Base-by-base conservation (phyloP, 2,329 filamentous ascomycete species). In the Calonectria hongkongensis region DNA sequence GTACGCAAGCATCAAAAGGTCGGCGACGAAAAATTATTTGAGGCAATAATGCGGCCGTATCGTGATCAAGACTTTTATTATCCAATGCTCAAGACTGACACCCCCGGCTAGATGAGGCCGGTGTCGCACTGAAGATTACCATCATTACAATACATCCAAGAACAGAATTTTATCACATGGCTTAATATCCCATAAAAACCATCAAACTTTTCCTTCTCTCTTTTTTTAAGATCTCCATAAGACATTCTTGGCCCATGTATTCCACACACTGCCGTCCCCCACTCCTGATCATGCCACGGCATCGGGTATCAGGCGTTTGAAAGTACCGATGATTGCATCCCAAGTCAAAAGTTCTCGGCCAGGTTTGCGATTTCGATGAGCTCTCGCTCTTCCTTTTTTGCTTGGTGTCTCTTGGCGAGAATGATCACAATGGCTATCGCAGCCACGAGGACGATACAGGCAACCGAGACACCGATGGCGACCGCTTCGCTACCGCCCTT, bases 281-380 rank as follows among this genome's bases (percentile, higher is more conserved):
- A 18, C 6, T 4, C 21, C 13, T 15, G 21, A 8, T 60, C 15
- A 18, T 60, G 21, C 2, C 13, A 3, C 6, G 13, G 36, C 25
- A 15, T 28, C 21, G 21, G 21, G 21, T 21, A 21, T 21, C 21
- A 21, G 21, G 21, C 21, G 21, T 21, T 21, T 21, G 21, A 21
- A 21, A 21, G 21, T 21, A 21, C 21, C 21, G 21, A 21, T 18
- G 54, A 8, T 10, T 30, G 41, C 41, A 30, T 9, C 15, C 36
- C 21, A 41, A 41, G 6, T 60, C 21, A 60, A 25, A 60, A 60
- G 21, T 60, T 60, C 21, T 60, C 54, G 21, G 54, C 54, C 13
- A 60, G 5, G 21, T 60, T 60, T 27, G 39, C n/a, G 5, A 60
- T 43, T 41, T 60, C 54, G 6, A 60, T 13, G 15, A 60, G n/a